Base-by-base conservation (phyloP, 73 alveolate genomes). In the Blepharisma stoltei region DNA sequence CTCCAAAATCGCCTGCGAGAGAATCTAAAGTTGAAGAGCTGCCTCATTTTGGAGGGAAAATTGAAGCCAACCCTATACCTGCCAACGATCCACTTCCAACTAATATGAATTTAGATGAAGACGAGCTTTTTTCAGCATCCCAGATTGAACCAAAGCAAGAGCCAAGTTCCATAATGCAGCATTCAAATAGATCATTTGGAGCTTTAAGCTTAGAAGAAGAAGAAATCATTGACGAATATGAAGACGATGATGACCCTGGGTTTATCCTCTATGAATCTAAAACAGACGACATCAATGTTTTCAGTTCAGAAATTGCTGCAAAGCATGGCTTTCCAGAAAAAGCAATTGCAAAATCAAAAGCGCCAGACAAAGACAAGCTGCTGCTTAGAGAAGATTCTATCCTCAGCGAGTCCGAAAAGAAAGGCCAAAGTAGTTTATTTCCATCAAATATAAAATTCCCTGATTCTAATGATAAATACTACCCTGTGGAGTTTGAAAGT, bases 231-330 rank as follows among this genome's bases (percentile, higher is more conserved):
- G 99, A 95, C 75, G 98, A 95, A 81, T 96, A 94, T 78, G 89
- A 76, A n/a, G 97, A 96, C 77, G 98, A 96, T 82, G 99, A 96
- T 76, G 99, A 96, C 75, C 97, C 98, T 5, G 99, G 99, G 38
- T 96, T 95, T 81, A 97, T 88, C 66, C 83, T 89, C 43, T 92
- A 89, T 86, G 98, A 91, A 73, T 97, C 93, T 66, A 92, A 92
- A 48, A 95, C 93, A 86, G 93, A 88, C 70, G 92, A 96, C 81
- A 90, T 93, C 60, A 84, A 88, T 23, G 95, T 86, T 41, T 81
- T 90, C 6, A 89, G 98, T 65, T 91, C 92, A 83, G 95, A 96
- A 89, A 86, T 94, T 60, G 98, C 99, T 21, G 91, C 84, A 25
- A 90, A 88, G 54, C 90, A 82, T 73, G 95, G 93, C 60, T 96